These are phyloP conservation scores for Arachis monticola DNA, from an alignment of 331 rosid species.

Conservation along the genomic window DNA sequence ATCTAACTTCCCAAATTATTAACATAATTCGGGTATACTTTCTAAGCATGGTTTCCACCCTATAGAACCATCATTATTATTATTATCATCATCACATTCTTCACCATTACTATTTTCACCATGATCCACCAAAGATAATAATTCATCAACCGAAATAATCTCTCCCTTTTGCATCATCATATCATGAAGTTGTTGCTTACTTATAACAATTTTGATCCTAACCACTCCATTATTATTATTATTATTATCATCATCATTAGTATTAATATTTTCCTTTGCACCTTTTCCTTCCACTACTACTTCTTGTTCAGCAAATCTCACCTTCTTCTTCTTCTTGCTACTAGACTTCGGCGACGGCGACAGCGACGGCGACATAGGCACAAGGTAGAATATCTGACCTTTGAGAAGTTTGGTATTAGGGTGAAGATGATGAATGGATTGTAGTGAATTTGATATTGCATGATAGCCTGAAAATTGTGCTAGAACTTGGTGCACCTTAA, in stretches of 20 bases:
- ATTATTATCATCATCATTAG: no score
- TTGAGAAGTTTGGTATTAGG: conserved; percentile 49
- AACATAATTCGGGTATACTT: conserved; percentile 66
- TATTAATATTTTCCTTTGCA: conserved; percentile 30
- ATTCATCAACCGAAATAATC: conserved; percentile 46
- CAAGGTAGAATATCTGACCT: conserved; percentile 53
- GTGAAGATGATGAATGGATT: conserved; percentile 44
- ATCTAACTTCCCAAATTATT: conserved; percentile 23
- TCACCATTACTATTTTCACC: background rate
- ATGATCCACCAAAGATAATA: conserved; percentile 40
- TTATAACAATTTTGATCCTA: conserved; percentile 66
- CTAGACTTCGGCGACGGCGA: conserved; percentile 31
- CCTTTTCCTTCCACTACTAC: conserved; percentile 25
- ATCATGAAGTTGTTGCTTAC: conserved; percentile 55
- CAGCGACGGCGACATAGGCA: conserved; percentile 41
- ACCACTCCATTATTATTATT: conserved; percentile 29
- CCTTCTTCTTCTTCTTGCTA: conserved; percentile 52
- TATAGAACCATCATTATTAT: conserved; percentile 12
- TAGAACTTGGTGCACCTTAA: conserved; percentile 52
- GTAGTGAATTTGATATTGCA: conserved; percentile 48
- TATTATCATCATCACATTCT: background rate
- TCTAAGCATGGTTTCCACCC: conserved; percentile 64
- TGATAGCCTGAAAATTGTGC: conserved; percentile 57
- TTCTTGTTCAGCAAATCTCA: conserved; percentile 56
- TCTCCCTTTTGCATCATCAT: conserved; percentile 51